Conservation (phyloP, 2,329 filamentous ascomycete species). For the Trichoderma polysporum region DNA sequence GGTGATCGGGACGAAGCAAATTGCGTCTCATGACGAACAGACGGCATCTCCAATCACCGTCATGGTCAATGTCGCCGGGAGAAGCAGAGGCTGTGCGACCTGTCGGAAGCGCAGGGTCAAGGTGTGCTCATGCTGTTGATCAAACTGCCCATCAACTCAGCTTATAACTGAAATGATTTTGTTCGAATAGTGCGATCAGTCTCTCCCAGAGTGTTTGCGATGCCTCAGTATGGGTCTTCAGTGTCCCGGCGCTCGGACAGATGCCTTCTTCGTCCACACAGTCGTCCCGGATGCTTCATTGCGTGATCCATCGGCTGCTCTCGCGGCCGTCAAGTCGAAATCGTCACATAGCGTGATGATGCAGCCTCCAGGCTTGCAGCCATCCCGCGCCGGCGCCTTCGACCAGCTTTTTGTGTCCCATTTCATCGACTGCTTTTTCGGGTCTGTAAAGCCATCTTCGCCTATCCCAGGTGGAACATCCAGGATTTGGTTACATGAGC, state of each 20-base stretch:
- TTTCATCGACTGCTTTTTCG: conserved; percentile 24
- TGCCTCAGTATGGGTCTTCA: conserved; percentile 12
- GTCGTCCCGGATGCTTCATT: background rate
- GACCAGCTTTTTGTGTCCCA: conserved; percentile 23
- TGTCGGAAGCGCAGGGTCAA: conserved; percentile 23
- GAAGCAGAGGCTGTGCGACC: conserved; percentile 24
- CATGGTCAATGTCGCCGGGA: conserved; percentile 25
- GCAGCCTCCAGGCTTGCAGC: background rate
- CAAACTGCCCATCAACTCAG: background rate
- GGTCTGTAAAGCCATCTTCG: background rate
- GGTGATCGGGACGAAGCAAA: background rate
- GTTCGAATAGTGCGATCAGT: conserved; percentile 20
- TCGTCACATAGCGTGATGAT: background rate
- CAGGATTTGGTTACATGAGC: conserved; percentile 19
- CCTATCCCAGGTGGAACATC: background rate
- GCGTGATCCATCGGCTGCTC: background rate
- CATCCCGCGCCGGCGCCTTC: conserved; percentile 19
- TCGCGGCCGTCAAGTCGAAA: background rate
- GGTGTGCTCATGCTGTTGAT: background rate
- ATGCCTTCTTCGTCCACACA: conserved; percentile 21
- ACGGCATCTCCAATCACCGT: background rate
- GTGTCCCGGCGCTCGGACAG: conserved; percentile 23
- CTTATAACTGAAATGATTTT: background rate
- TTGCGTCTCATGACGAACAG: background rate
- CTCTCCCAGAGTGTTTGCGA: conserved; percentile 19